These are phyloP conservation scores for Hanseniaspora occidentalis DNA, from an alignment of 805 yeast species.

Conservation along the genomic window DNA sequence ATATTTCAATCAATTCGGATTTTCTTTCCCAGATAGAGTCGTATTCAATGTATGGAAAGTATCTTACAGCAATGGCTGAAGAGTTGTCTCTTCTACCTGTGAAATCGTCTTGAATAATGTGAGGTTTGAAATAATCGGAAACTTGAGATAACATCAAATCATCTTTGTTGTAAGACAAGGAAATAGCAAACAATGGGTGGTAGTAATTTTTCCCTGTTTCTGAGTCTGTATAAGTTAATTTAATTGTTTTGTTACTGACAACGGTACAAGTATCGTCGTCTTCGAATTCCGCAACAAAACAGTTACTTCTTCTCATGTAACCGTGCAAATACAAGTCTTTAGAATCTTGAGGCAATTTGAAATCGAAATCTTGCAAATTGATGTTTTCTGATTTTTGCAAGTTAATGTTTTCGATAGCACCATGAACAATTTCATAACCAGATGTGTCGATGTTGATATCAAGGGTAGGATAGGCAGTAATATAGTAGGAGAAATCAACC, in stretches of 20 bases:
- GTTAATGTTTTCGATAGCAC: constrained; percentile 5
- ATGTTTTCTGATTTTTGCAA: constrained; percentile 8
- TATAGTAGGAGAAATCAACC: constrained; percentile 13
- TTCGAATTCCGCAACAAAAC: constrained; percentile 9
- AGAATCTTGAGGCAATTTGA: constrained; percentile 8
- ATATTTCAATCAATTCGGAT: constrained; percentile 23
- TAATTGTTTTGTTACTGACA: constrained; percentile 13
- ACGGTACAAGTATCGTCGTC: constrained; percentile 7
- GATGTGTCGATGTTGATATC: neutral
- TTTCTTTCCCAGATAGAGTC: constrained; percentile 30
- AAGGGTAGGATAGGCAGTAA: constrained; percentile 12
- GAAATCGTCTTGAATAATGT: constrained; percentile 6
- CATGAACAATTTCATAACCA: constrained; percentile 2
- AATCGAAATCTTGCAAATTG: constrained; percentile 7
- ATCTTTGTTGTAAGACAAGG: constrained; percentile 4
- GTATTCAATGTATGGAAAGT: constrained; percentile 26
- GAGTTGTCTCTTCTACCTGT: constrained; percentile 19
- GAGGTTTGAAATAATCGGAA: constrained; percentile 1
- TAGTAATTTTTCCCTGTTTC: constrained; percentile 3
- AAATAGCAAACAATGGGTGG: constrained; percentile 4
- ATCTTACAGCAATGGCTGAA: constrained; percentile 22
- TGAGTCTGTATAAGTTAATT: constrained; percentile 15
- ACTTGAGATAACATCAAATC: constrained; percentile 3
- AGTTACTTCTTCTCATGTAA: constrained; percentile 13
- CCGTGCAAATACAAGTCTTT: constrained; percentile 22